Evolutionary conservation across 208 protist genomes (phyloP).

Genomic region (Trypanosoma avium): DNA sequence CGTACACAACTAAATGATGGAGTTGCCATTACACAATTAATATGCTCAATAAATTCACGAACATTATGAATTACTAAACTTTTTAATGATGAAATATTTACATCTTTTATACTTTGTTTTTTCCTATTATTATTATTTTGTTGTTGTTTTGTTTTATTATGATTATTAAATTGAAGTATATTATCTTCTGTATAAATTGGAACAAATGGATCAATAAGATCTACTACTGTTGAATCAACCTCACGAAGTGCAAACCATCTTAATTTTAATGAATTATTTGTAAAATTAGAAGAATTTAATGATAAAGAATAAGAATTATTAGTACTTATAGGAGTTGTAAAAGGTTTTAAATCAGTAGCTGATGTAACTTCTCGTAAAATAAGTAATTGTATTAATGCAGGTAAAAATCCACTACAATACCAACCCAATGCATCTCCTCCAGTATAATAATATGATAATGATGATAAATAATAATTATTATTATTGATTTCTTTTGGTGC

Average conservation of each 20-base stretch:
- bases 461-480: no score
- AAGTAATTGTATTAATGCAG: constrained; percentile 5
- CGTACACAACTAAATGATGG: constrained; percentile 7
- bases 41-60: constrained; percentile 8
- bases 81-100: neutral
- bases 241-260: constrained; percentile 13
- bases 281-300: neutral
- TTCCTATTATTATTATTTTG: no score
- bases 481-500: no score
- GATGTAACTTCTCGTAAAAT: neutral
- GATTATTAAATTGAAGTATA: no score
- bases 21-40: constrained; percentile 2
- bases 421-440: constrained; percentile 13
- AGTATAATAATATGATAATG: no score
- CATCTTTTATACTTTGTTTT: no score
- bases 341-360: neutral
- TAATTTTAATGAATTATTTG: neutral
- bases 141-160: no score
- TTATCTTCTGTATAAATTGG: neutral
- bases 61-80: neutral
- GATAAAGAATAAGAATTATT: neutral
- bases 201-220: constrained; percentile 15
- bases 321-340: neutral
- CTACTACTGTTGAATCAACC: neutral
- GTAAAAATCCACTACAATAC: constrained; percentile 17